Evolutionary conservation across 2,329 filamentous ascomycete genomes (phyloP), one percentile per base, ranked within the genome.

Genomic region (Hymenoscyphus scutula): DNA sequence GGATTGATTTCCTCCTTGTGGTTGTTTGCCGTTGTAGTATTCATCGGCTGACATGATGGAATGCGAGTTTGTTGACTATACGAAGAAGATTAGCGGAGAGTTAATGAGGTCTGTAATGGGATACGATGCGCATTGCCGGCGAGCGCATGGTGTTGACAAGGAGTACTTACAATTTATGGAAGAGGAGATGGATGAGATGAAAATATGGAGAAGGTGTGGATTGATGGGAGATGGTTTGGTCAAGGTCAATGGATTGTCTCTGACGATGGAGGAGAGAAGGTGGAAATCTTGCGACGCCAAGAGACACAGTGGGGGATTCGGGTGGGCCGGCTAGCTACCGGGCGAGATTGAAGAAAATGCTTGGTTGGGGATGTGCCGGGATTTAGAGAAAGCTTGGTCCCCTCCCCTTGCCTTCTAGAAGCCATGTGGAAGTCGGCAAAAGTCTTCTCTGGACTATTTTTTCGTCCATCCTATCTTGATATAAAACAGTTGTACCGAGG

Each of bases 21-120:
- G 67, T 23, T 62, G 64, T 29, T 62, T 62, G 53, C 62, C 59
- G 34, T 62, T 62, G 71, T 77, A 65, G 73, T 77, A 61, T 71
- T 74, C 68, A 80, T 80, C 23, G 75, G 72, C 78, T 76, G 68
- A 64, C 61, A 63, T 63, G 17, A 56, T 53, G 41, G 19, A 10
- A 23, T 25, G 41, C 4, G 41, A 45, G 6, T 45, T n/a, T 45
- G 19, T 25, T 19, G 19, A 13, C 38, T 45, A n/a, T 19, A 19
- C 5, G 15, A 6, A 41, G 38, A n/a, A 3, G 8, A 17, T 41
- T 6, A n/a, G n/a, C 7, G n/a, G 17, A 17, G 38, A 17, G 19
- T 45, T 45, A n/a, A 17, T 17, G 38, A 45, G n/a, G 8, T 17
- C 6, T n/a, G 5, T n/a, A 3, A 17, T 15, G 15, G 5, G 38